phyloP scores from a whole-genome alignment of 2,329 filamentous ascomycete species.

The Boeremia lycopersici region DNA sequence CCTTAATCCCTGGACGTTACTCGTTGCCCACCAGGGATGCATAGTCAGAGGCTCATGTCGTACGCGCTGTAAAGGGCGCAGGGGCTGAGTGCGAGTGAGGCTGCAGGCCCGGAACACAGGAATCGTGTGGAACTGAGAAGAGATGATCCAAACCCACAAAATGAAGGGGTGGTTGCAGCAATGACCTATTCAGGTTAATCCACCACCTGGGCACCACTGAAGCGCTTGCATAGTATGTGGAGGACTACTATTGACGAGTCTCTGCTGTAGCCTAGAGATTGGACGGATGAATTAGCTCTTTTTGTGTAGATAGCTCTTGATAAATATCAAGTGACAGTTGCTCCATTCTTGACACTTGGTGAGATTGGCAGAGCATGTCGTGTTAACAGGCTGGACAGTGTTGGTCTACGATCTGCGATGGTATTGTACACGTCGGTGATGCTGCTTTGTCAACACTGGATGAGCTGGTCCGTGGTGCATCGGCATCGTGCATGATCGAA shows the following conservation, averaged over 20 bases:
- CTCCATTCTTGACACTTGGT: background rate
- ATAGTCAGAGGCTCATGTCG: background rate
- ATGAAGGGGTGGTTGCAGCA: slow-evolving; percentile 1
- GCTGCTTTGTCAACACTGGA: background rate
- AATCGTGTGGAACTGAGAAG: background rate
- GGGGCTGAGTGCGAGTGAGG: background rate
- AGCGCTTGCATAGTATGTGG: no score
- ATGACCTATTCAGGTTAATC: background rate
- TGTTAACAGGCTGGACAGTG: background rate
- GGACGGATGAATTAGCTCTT: no score
- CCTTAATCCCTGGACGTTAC: background rate
- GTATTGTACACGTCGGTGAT: background rate
- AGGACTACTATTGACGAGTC: no score
- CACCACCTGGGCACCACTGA: background rate
- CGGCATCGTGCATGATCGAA: background rate
- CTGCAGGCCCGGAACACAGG: background rate
- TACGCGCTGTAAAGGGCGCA: slow-evolving; percentile 1
- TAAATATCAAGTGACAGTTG: no score
- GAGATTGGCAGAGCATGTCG: background rate
- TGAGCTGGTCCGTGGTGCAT: background rate
- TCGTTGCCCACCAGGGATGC: background rate
- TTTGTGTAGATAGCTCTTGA: no score
- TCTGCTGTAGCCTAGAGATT: no score
- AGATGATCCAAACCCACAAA: no score
- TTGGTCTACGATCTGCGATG: background rate